Evolutionary conservation across 140 eudicot species (phyloP).

Genomic region (Bidens hawaiensis): DNA sequence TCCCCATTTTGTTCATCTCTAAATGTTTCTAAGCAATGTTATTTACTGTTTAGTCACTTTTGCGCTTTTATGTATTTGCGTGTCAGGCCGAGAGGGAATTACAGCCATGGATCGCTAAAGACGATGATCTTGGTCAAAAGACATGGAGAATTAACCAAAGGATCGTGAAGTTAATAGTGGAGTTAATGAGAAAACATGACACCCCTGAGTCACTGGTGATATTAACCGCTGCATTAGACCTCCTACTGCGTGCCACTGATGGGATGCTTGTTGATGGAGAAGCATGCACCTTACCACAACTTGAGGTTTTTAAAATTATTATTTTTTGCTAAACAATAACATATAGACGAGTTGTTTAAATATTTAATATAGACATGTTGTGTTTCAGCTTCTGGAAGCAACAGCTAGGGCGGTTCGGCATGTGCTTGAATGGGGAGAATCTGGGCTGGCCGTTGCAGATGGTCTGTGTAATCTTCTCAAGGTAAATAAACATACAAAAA

Average conservation of each 20-base stretch:
- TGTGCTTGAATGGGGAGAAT: slow-evolving; percentile 83
- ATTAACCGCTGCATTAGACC: slow-evolving; percentile 67
- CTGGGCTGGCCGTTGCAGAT: slow-evolving; percentile 74
- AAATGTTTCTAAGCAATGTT: not conserved
- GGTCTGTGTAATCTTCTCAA: slow-evolving; percentile 77
- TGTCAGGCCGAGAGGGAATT: slow-evolving; percentile 84
- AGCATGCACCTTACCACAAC: slow-evolving; percentile 86
- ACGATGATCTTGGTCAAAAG: slow-evolving; percentile 65
- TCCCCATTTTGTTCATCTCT: slow-evolving; percentile 28
- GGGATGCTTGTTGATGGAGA: slow-evolving; percentile 94
- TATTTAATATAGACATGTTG: too few species aligned
- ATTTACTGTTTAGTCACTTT: slow-evolving; percentile 35
- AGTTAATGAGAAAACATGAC: slow-evolving; percentile 80
- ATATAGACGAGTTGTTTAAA: not conserved
- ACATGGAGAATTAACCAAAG: slow-evolving; percentile 81
- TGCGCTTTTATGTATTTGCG: slow-evolving; percentile 19
- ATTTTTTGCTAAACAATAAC: not conserved
- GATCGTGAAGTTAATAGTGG: slow-evolving; percentile 76
- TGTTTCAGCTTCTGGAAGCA: slow-evolving; percentile 75
- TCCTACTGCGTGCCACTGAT: slow-evolving; percentile 86
- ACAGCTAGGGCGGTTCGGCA: slow-evolving; percentile 86
- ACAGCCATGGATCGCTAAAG: slow-evolving; percentile 86
- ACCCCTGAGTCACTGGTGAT: slow-evolving; percentile 66
- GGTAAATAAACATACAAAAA: slow-evolving; percentile 35
- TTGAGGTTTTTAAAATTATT: slow-evolving; percentile 48